Base-by-base conservation (phyloP, 768 basidiomycete species). In the Termitomyces sp. region DNA sequence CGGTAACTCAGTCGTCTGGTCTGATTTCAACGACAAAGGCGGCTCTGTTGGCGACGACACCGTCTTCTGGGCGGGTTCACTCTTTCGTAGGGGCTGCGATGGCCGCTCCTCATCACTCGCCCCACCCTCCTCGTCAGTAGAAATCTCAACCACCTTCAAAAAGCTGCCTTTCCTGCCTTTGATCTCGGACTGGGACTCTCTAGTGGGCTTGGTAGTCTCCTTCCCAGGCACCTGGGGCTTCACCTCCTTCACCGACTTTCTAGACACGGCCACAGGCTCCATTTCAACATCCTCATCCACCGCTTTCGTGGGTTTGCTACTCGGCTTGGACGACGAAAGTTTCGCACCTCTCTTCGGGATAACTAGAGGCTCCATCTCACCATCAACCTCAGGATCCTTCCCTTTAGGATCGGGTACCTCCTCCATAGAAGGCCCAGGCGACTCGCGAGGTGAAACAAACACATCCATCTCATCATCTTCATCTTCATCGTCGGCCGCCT, bases 91-190 rank as follows among this genome's bases (percentile, higher is more conserved):
- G 18, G 63, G 59, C 7, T 44, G 60, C 18, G 42, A 20, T n/a
- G 61, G 62, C 7, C 45, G 62, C 39, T 65, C 65, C 18, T 67
- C 62, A n/a, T 64, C 58, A n/a, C 67, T 63, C 12, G 63, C 61
- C 11, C 65, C 69, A 32, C 68, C 70, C n/a, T 76, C 75, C 38
- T 78, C 77, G 42, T 78, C 78, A 8, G 76, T 75, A 7, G 77
- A 78, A 16, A 81, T 74, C 54, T 80, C 77, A 28, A 80, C 76
- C 16, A 80, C 76, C 63, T 74, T 74, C 63, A 72, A 51, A 13
- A 51, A 62, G 28, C 63, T 66, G 22, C 35, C 33, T 39, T 64
- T 64, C 24, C 57, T 52, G 45, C 59, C 62, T 49, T 42, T 38
- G 51, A 55, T 67, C 32, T 51, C 67, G 24, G 55, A 38, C 22